Conservation (phyloP, 495 filamentous ascomycete genomes). For the Aspergillus cavernicola region DNA sequence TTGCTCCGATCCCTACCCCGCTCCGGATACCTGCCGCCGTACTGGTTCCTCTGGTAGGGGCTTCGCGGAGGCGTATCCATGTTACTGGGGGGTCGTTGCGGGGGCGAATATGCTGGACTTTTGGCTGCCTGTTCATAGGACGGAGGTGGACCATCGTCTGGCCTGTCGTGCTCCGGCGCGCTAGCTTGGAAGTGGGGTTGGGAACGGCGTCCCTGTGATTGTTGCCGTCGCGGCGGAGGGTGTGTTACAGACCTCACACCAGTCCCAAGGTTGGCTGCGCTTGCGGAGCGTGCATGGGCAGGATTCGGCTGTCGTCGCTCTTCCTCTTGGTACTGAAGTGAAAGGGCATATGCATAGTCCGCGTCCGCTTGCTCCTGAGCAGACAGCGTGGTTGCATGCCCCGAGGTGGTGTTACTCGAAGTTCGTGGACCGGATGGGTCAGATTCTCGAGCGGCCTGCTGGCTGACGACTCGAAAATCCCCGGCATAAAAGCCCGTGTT, state of each 20-base stretch:
- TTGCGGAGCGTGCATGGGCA: slow-evolving; percentile 17
- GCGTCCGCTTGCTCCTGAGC: slow-evolving; percentile 46
- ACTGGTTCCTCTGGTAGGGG: slow-evolving; percentile 19
- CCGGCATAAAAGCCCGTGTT: slow-evolving; percentile 81
- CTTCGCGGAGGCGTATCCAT: slow-evolving; percentile 15
- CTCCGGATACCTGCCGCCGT: slow-evolving; percentile 22
- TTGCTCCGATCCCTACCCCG: slow-evolving; percentile 29
- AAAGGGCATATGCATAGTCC: slow-evolving; percentile 47
- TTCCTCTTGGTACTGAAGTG: slow-evolving; percentile 47
- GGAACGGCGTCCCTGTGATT: slow-evolving; percentile 7
- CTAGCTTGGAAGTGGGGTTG: slow-evolving; percentile 21
- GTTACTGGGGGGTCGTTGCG: slow-evolving; percentile 53
- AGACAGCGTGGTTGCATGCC: slow-evolving; percentile 19
- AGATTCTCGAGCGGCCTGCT: slow-evolving; percentile 29
- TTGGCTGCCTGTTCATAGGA: slow-evolving; percentile 78
- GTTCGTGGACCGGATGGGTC: slow-evolving; percentile 26
- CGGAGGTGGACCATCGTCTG: slow-evolving; percentile 59
- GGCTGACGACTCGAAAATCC: slow-evolving; percentile 81
- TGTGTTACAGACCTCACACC: slow-evolving; percentile 4
- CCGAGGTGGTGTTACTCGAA: slow-evolving; percentile 23
- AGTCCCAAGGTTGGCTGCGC: slow-evolving; percentile 10
- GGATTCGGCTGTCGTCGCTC: slow-evolving; percentile 22
- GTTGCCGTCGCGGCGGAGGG: slow-evolving; percentile 12
- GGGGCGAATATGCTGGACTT: slow-evolving; percentile 59
- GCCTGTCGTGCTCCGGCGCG: slow-evolving; percentile 31